Evolutionary conservation across 345 rosid species (phyloP).

Genomic region (Pistacia vera): DNA sequence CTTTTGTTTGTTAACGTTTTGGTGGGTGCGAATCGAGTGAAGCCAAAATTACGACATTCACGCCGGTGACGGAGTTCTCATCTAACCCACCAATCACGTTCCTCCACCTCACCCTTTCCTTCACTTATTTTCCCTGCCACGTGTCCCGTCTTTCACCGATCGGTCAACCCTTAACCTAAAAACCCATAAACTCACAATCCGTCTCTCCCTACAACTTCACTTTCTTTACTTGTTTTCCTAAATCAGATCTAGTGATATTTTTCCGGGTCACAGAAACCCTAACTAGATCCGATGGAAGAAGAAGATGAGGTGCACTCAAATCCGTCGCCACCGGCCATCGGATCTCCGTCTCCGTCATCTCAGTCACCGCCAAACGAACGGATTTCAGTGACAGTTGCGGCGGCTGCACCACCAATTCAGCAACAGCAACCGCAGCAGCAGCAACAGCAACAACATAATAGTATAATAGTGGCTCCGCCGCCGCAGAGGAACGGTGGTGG

Average conservation of each 20-base stretch:
- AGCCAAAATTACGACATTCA: constrained; percentile 13
- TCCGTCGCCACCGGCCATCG: constrained; percentile 32
- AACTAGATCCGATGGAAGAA: constrained; percentile 38
- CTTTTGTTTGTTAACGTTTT: no score
- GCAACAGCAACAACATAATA: constrained; percentile 29
- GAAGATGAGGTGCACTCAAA: constrained; percentile 61
- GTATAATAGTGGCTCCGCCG: constrained; percentile 42
- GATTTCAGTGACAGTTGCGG: constrained; percentile 49
- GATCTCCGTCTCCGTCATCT: constrained; percentile 30
- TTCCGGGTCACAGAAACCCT: constrained; percentile 18
- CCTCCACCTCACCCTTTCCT: constrained; percentile 31
- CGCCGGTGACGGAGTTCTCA: constrained; percentile 54
- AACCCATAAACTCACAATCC: constrained; percentile 18
- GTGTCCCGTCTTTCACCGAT: constrained; percentile 54
- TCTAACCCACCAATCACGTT: constrained; percentile 34
- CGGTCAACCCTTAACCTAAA: constrained; percentile 38
- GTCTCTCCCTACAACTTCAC: constrained; percentile 23
- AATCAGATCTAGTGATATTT: constrained; percentile 14
- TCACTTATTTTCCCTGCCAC: constrained; percentile 37
- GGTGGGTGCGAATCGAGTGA: neutral
- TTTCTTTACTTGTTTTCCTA: neutral
- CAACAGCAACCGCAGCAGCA: constrained; percentile 23
- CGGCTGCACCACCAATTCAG: constrained; percentile 33
- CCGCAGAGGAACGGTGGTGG: constrained; percentile 40
- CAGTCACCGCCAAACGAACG: constrained; percentile 42